Evolutionary conservation across 306 rosid genomes (phyloP).

Genomic region (Arachis stenosperma): DNA sequence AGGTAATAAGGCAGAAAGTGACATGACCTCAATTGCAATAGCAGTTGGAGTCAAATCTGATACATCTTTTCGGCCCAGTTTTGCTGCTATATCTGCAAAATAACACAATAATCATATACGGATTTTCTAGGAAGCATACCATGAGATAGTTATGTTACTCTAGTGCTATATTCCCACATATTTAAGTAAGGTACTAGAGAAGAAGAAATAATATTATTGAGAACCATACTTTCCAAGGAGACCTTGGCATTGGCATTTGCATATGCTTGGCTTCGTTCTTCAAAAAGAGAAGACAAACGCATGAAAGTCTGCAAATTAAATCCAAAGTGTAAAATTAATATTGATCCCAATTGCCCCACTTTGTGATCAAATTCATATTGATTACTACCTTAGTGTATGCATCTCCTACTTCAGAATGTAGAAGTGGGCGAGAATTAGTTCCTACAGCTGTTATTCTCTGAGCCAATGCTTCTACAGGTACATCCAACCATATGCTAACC

Average conservation of each 20-base stretch:
- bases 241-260: slow-evolving; percentile 72
- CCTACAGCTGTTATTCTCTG: slow-evolving; percentile 77
- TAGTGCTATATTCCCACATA: slow-evolving; percentile 1
- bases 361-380: not conserved
- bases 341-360: slow-evolving; percentile 2
- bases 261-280: slow-evolving; percentile 73
- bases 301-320: slow-evolving; percentile 56
- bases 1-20: slow-evolving; percentile 23
- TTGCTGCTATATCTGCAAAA: slow-evolving; percentile 68
- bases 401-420: slow-evolving; percentile 66
- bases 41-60: slow-evolving; percentile 61
- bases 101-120: not conserved
- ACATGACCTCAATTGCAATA: slow-evolving; percentile 77
- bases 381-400: slow-evolving; percentile 42
- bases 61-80: slow-evolving; percentile 57
- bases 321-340: slow-evolving; percentile 17
- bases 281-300: slow-evolving; percentile 64
- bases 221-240: slow-evolving; percentile 67
- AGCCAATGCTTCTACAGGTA: slow-evolving; percentile 83
- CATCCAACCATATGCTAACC: slow-evolving; percentile 85
- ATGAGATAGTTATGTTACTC: not conserved
- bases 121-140: not conserved
- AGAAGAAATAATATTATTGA: not conserved
- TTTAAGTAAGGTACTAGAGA: not conserved
- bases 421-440: slow-evolving; percentile 85